Conservation (phyloP, 129 eudicot species). For the Centella asiatica region DNA sequence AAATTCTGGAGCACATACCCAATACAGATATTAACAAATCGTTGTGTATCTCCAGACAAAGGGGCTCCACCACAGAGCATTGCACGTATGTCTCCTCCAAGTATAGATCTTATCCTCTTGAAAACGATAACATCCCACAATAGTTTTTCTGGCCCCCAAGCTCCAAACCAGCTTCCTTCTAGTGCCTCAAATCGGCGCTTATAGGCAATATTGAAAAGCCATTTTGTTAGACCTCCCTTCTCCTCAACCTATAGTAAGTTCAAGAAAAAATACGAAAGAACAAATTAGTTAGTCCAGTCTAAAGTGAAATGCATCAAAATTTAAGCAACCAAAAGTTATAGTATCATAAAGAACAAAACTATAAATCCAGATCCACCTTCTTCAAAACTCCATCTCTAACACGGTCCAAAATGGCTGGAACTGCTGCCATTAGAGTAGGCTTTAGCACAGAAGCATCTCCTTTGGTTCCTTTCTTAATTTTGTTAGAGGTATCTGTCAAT, state of each 20-base stretch:
- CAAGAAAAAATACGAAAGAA: neutral
- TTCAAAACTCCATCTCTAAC: constrained; percentile 87
- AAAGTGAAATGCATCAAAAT: neutral
- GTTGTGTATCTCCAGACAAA: constrained; percentile 83
- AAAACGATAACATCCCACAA: constrained; percentile 79
- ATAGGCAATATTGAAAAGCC: constrained; percentile 62
- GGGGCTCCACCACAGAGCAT: constrained; percentile 99
- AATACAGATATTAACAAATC: constrained; percentile 82
- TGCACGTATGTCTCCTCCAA: constrained; percentile 82
- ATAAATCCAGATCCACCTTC: constrained; percentile 40
- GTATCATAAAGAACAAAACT: too few relatives aligned
- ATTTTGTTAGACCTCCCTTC: constrained; percentile 72
- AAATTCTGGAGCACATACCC: constrained; percentile 45
- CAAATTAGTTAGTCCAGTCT: neutral
- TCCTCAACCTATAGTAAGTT: constrained; percentile 56
- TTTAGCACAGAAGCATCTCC: constrained; percentile 80
- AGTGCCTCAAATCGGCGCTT: constrained; percentile 71
- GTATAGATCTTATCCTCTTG: constrained; percentile 54
- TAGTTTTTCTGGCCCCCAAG: constrained; percentile 67
- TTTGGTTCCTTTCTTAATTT: constrained; percentile 82
- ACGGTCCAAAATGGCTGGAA: constrained; percentile 94
- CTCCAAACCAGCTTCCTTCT: constrained; percentile 93
- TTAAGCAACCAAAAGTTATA: neutral
- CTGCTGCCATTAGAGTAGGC: constrained; percentile 92
- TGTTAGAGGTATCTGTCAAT: constrained; percentile 85